Conservation (phyloP, 2,329 filamentous ascomycete species). For the Cordyceps farinosa region DNA sequence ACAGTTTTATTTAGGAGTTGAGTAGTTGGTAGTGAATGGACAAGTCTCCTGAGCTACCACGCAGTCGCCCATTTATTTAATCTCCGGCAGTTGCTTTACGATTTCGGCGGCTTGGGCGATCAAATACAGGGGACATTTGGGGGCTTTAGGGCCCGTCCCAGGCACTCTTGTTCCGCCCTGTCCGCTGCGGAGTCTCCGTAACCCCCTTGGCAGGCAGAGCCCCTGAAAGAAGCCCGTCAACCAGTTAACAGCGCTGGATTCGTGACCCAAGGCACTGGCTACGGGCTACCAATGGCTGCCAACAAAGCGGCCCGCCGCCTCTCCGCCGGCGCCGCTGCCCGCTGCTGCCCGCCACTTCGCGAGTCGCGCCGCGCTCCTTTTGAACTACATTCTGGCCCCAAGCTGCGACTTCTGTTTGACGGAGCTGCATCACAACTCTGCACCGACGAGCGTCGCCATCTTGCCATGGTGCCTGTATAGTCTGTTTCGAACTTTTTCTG, state of each 20-base stretch:
- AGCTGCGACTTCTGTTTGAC: neutral
- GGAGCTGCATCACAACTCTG: neutral
- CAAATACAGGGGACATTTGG: neutral
- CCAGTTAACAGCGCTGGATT: neutral
- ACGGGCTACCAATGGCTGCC: neutral
- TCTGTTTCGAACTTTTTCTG: neutral
- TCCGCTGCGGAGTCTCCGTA: neutral
- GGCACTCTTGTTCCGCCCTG: neutral
- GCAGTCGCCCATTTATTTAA: neutral
- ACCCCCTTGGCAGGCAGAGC: neutral
- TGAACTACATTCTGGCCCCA: slow-evolving; percentile 3
- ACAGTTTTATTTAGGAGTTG: neutral
- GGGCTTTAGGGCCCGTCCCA: neutral
- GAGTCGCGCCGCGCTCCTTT: slow-evolving; percentile 2
- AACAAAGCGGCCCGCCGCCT: neutral
- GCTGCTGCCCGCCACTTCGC: neutral
- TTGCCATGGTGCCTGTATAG: slow-evolving; percentile 2
- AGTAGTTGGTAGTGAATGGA: too few species aligned
- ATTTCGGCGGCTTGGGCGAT: neutral
- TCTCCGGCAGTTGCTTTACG: neutral
- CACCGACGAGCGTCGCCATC: neutral
- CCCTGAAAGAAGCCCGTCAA: neutral
- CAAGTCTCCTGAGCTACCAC: neutral
- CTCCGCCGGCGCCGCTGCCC: neutral
- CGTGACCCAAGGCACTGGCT: neutral